Evolutionary conservation across 129 eudicot species (phyloP).

Genomic region (Oenanthe sinensis): DNA sequence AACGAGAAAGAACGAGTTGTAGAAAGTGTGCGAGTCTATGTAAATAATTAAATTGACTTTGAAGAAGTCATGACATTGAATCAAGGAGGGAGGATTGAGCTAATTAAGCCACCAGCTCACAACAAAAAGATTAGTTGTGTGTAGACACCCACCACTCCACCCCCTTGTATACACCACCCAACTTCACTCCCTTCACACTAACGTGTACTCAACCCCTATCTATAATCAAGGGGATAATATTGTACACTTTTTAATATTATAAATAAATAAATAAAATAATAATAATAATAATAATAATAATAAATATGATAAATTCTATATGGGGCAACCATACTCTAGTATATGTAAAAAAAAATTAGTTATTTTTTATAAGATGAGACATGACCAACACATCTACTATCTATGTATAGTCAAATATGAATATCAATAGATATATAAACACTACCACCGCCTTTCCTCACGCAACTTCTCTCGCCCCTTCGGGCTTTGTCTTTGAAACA

Average conservation of each 20-base stretch:
- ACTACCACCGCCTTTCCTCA: slow-evolving; percentile 10
- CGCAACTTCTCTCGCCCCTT: slow-evolving; percentile 5
- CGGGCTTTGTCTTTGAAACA: neutral
- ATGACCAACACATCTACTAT: no score
- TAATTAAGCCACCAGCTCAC: neutral
- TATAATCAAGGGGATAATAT: neutral
- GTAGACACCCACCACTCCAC: neutral
- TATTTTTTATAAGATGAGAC: neutral
- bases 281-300: no score
- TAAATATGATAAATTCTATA: no score
- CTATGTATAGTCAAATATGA: neutral
- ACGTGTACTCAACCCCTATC: slow-evolving; percentile 3
- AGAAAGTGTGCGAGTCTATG: neutral
- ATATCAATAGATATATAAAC: neutral
- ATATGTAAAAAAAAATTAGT: no score
- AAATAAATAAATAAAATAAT: no score
- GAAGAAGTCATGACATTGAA: slow-evolving; percentile 13
- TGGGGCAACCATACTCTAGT: no score
- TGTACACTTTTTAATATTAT: no score
- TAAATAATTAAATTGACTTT: neutral
- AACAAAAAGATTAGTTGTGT: neutral
- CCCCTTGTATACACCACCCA: neutral
- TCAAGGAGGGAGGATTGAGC: neutral
- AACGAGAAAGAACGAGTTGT: neutral
- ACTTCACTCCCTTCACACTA: neutral